Conservation (phyloP, 2,329 filamentous ascomycete species). For the Colletotrichum sp. region DNA sequence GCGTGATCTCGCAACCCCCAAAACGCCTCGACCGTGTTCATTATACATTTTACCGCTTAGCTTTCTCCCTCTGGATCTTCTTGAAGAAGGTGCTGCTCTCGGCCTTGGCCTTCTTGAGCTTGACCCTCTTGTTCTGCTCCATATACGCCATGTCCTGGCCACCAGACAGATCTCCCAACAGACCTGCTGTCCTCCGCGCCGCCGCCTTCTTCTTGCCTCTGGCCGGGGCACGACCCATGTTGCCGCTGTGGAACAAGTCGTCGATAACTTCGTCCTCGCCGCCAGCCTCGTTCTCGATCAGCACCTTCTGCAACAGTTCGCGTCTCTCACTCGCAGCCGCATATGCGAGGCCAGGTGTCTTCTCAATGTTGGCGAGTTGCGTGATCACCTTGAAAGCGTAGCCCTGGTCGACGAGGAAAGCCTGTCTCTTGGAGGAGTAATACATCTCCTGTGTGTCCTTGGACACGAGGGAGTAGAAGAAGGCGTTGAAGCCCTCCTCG, state of each 20-base stretch:
- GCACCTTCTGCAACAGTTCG: constrained; percentile 86
- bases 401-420: constrained; percentile 96
- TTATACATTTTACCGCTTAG: constrained; percentile 18
- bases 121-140: constrained; percentile 78
- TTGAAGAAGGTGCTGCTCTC: constrained; percentile 69
- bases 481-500: constrained; percentile 98
- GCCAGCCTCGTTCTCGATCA: constrained; percentile 83
- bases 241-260: constrained; percentile 53
- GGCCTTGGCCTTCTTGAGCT: constrained; percentile 67
- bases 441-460: constrained; percentile 99
- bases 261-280: constrained; percentile 75
- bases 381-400: constrained; percentile 99
- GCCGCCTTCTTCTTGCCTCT: constrained; percentile 55
- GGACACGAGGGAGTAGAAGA: constrained; percentile 96
- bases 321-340: constrained; percentile 79
- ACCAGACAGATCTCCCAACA: constrained; percentile 83
- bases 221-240: constrained; percentile 46
- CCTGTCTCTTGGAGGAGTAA: constrained; percentile 95
- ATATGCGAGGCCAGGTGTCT: constrained; percentile 81
- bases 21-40: background rate
- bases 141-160: constrained; percentile 98
- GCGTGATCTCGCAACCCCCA: background rate
- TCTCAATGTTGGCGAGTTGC: constrained; percentile 88
- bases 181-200: constrained; percentile 82
- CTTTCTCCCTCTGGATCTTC: constrained; percentile 67